Evolutionary conservation across 2,329 filamentous ascomycete genomes (phyloP), one percentile per base, ranked within the genome.

Genomic region (Elsinoe perseae): DNA sequence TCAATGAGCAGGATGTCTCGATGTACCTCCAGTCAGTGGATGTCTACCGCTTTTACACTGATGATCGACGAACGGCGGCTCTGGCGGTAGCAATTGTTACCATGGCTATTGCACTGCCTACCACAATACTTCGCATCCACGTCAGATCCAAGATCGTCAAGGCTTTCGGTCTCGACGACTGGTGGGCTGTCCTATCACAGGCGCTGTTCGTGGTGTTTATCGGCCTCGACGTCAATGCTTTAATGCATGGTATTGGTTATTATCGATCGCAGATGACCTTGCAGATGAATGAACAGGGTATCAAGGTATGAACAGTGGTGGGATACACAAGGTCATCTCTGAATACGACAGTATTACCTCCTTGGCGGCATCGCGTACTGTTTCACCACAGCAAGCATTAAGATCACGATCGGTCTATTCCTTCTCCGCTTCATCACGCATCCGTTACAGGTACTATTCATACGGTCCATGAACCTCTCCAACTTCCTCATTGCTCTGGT

Each of bases 361-460:
- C 14, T 40, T 7, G 36, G 36, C 5, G 36, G 36, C 12, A n/a
- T n/a, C 6, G 18, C n/a, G 14, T 40, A 40, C 18, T 40, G 36
- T n/a, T 40, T 40, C 36, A 40, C 36, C 14, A 40, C 36, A 7
- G 36, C 73, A 36, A 64, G 75, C 12, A 70, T 78, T 40, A 80
- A 79, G 58, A 69, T 79, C 38, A 75, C 78, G 1, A 76, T 82
- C 50, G 76, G 72, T 3, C 67, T 79, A n/a, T 79, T 80, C 58
- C 72, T 81, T 40, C 73, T 81, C 14, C 75, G 78, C 50, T 70
- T 82, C 20, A 76, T 77, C 1, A 66, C 75, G 28, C 67, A 72
- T 38, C 68, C 63, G 38, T 57, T 69, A n/a, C 77, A 81, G 56
- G 67, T 72, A 28, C 68, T 68, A 60, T 71, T 75, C 56, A 73